These are phyloP conservation scores for Medicago arabica DNA, from an alignment of 306 rosid species.

Conservation along the genomic window DNA sequence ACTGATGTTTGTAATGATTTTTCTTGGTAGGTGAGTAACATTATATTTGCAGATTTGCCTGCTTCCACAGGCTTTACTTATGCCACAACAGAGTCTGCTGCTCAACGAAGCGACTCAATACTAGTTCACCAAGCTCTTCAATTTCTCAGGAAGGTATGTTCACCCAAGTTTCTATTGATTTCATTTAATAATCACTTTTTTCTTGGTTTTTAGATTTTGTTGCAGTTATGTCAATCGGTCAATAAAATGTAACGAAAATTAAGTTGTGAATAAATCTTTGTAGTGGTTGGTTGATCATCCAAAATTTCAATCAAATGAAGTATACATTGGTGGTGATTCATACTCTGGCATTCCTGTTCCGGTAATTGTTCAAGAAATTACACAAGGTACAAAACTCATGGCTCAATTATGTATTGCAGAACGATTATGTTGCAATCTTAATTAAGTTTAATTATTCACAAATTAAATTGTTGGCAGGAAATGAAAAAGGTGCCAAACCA, in stretches of 20 bases:
- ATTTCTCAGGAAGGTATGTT: slow-evolving; percentile 64
- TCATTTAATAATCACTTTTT: not conserved
- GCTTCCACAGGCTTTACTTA: slow-evolving; percentile 78
- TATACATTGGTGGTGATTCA: slow-evolving; percentile 75
- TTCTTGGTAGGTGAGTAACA: slow-evolving; percentile 47
- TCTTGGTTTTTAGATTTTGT: not conserved
- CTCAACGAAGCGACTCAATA: slow-evolving; percentile 46
- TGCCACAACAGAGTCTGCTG: slow-evolving; percentile 38
- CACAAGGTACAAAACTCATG: slow-evolving; percentile 50
- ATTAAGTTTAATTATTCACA: not conserved
- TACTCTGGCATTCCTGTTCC: slow-evolving; percentile 76
- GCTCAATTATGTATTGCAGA: not conserved
- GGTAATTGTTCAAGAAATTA: slow-evolving; percentile 54
- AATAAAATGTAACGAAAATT: not conserved
- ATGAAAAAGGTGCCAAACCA: slow-evolving; percentile 55
- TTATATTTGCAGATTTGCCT: slow-evolving; percentile 71
- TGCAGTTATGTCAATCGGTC: not conserved
- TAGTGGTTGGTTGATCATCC: slow-evolving; percentile 81
- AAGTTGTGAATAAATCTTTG: slow-evolving; percentile 26
- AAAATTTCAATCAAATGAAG: slow-evolving; percentile 51
- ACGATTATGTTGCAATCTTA: not conserved
- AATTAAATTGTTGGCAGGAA: slow-evolving; percentile 51
- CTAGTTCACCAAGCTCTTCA: slow-evolving; percentile 51
- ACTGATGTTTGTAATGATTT: not conserved
- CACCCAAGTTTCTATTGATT: not conserved